Conservation (phyloP, 1,139 yeast species). For the Pichia sp. region DNA sequence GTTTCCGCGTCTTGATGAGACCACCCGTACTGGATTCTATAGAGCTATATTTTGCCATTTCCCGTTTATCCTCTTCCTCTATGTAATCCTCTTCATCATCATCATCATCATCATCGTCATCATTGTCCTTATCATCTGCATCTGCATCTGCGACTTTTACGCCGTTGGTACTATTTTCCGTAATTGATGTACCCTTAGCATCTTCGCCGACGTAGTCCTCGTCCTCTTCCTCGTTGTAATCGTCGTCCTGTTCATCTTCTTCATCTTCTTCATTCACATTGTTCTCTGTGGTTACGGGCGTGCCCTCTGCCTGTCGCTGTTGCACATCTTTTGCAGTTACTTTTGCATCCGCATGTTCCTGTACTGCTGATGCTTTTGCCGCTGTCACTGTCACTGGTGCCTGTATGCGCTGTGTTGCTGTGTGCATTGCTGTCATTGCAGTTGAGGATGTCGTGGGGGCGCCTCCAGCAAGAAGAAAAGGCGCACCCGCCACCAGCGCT, state of each 20-base stretch:
- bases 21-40: constrained; percentile 49
- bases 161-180: not conserved
- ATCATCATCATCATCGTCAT: constrained; percentile 23
- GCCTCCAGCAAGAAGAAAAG: too few relatives aligned
- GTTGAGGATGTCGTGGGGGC: too few relatives aligned
- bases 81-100: constrained; percentile 17
- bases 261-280: not conserved
- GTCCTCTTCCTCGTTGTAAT: constrained; percentile 17
- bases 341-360: too few relatives aligned
- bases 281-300: not conserved
- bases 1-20: constrained; percentile 49
- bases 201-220: constrained; percentile 25
- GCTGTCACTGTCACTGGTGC: too few relatives aligned
- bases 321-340: too few relatives aligned
- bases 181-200: constrained; percentile 19
- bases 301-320: not conserved
- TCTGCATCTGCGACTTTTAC: constrained; percentile 13
- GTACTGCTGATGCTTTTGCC: too few relatives aligned
- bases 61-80: constrained; percentile 29
- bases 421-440: too few relatives aligned
- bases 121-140: constrained; percentile 1
- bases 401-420: too few relatives aligned
- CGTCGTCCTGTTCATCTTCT: constrained; percentile 11
- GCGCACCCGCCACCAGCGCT: too few relatives aligned
- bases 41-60: constrained; percentile 31